Evolutionary conservation across 306 rosid species (phyloP), one percentile per base, ranked within the genome.

Genomic region (Medicago arabica): DNA sequence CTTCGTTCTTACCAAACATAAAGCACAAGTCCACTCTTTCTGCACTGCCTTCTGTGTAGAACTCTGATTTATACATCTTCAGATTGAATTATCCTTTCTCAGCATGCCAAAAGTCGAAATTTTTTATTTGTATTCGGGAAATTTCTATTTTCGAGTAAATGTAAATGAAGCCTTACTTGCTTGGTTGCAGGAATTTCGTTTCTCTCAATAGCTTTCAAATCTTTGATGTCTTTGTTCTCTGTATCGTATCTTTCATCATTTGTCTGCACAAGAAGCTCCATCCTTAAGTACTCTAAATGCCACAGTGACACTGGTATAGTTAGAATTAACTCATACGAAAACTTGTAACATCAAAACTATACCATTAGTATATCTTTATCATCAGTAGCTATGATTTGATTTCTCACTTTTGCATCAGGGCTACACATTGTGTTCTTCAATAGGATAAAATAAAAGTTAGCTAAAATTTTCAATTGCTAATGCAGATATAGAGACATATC

Each of bases 11-110:
- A 89, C 49, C 41, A 75, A 77, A 77, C 88, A 87, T 38, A 87
- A 49, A 51, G 82, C 83, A 44, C 88, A 85, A 31, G 73, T 68
- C 91, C 91, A 83, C 72, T 76, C 85, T 77, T 82, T 89, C 69
- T 75, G 88, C 25, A 85, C 31, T 28, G 31, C 76, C 75, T 60
- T 54, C n/a, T 83, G 60, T 15, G 55, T 53, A 43, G 25, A 78
- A 18, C 47, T 67, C 66, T 62, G 28, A n/a, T n/a, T n/a, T n/a
- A n/a, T n/a, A n/a, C n/a, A n/a, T n/a, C n/a, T n/a, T n/a, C n/a
- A n/a, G n/a, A n/a, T n/a, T n/a, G n/a, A n/a, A n/a, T n/a, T n/a
- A n/a, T n/a, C n/a, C n/a, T n/a, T n/a, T n/a, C 17, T 76, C 28
- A 41, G 46, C 21, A 50, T 31, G 67, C 54, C 16, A 38, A 25